These are phyloP conservation scores for Aspergillus candidus DNA, from an alignment of 2,329 filamentous ascomycete genomes.

Conservation along the genomic window DNA sequence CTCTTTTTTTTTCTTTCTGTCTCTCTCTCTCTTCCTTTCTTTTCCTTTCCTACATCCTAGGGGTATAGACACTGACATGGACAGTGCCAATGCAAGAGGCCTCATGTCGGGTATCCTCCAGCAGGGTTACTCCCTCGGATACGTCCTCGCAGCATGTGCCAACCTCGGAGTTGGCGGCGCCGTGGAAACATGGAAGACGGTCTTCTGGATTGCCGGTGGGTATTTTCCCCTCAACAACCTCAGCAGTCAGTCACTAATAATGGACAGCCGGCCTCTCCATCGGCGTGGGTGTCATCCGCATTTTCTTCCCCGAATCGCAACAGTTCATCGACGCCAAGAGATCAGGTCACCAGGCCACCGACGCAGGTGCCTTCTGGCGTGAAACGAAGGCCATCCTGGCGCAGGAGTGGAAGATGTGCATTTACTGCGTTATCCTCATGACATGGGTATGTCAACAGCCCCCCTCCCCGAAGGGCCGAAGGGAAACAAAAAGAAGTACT, in stretches of 20 bases:
- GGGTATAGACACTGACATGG: no score
- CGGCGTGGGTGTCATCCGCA: conserved; percentile 60
- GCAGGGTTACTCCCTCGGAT: conserved; percentile 75
- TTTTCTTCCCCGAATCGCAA: conserved; percentile 65
- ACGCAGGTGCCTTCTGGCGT: conserved; percentile 55
- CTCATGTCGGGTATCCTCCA: conserved; percentile 78
- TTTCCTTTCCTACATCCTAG: background rate
- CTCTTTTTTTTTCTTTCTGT: no score
- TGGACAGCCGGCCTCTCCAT: conserved; percentile 26
- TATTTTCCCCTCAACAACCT: conserved; percentile 11
- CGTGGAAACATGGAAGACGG: conserved; percentile 59
- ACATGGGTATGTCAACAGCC: conserved; percentile 45
- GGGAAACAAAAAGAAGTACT: background rate
- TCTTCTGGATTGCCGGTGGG: conserved; percentile 62
- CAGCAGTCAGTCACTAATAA: background rate
- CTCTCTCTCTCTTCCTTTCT: background rate
- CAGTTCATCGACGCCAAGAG: conserved; percentile 68
- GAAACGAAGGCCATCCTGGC: conserved; percentile 63
- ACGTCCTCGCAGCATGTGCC: conserved; percentile 65
- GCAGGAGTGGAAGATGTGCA: conserved; percentile 67
- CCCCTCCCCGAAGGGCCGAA: no score
- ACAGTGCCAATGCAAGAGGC: conserved; percentile 58
- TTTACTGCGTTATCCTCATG: conserved; percentile 75
- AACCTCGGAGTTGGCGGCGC: conserved; percentile 64
- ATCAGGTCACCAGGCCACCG: conserved; percentile 46